These are phyloP conservation scores for Phoma sp. DNA, from an alignment of 2,329 filamentous ascomycete species.

Conservation along the genomic window DNA sequence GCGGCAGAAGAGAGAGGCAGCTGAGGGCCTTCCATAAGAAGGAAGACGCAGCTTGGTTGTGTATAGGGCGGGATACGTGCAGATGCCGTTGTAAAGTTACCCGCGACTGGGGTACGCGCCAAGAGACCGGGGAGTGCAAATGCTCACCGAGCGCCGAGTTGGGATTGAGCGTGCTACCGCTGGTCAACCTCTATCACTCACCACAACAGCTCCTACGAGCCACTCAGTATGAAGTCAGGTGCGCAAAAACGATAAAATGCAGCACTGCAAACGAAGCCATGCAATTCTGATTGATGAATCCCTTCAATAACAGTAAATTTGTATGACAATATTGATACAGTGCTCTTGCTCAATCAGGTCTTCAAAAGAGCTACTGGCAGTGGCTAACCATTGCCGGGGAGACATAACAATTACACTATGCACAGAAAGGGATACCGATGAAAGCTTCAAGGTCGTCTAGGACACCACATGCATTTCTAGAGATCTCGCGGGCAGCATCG, in stretches of 20 bases:
- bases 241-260: too few species aligned
- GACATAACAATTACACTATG: too few species aligned
- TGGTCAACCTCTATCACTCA: background rate
- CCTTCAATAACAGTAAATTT: too few species aligned
- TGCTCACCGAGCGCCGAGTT: constrained; percentile 17
- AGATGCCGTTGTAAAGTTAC: constrained; percentile 13
- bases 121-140: background rate
- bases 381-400: too few species aligned
- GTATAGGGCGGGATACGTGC: background rate
- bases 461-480: constrained; percentile 8
- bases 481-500: background rate
- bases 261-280: too few species aligned
- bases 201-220: too few species aligned
- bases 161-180: background rate
- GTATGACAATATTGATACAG: too few species aligned
- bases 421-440: too few species aligned
- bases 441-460: background rate
- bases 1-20: constrained; percentile 30
- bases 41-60: constrained; percentile 19
- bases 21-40: constrained; percentile 44
- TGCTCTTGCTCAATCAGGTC: too few species aligned
- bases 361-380: too few species aligned
- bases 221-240: too few species aligned
- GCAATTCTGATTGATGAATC: too few species aligned
- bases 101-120: constrained; percentile 8